phyloP scores from a whole-genome alignment of 164 flowering plant genomes.

The Vitis rupestris region DNA sequence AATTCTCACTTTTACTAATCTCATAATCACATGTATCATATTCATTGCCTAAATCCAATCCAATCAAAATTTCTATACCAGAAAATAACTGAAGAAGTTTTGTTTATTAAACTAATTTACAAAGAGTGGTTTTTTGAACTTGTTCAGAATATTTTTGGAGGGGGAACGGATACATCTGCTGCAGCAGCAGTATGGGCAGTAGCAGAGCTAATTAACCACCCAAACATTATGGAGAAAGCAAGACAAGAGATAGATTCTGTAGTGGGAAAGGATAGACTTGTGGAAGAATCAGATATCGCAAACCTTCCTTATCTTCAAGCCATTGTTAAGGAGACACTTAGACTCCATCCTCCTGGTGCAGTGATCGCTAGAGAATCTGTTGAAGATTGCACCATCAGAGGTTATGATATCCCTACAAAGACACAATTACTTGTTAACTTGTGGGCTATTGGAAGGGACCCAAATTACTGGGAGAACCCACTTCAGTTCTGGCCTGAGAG shows the following conservation, averaged over 20 bases:
- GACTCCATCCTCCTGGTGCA: constrained; percentile 63
- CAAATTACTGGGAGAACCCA: constrained; percentile 52
- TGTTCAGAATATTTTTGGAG: constrained; percentile 18
- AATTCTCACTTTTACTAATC: too few relatives aligned
- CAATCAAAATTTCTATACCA: too few relatives aligned
- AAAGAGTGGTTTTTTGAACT: not conserved
- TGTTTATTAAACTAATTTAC: too few relatives aligned
- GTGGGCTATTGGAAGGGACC: constrained; percentile 65
- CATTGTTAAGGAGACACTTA: constrained; percentile 44
- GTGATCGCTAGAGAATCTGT: constrained; percentile 31
- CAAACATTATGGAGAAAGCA: constrained; percentile 16
- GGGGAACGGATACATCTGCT: constrained; percentile 21
- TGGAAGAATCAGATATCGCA: constrained; percentile 18
- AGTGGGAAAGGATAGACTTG: constrained; percentile 18
- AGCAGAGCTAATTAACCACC: constrained; percentile 27
- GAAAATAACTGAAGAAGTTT: too few relatives aligned
- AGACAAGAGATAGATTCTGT: constrained; percentile 17
- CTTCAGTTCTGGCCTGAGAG: constrained; percentile 58
- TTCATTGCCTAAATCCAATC: too few relatives aligned
- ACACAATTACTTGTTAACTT: constrained; percentile 42
- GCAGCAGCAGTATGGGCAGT: constrained; percentile 21
- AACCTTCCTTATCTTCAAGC: constrained; percentile 28
- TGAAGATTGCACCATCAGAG: constrained; percentile 34
- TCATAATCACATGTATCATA: too few relatives aligned
- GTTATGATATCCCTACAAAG: constrained; percentile 45